phyloP scores from a whole-genome alignment of 805 yeast genomes.

The Barnettozyma californica region DNA sequence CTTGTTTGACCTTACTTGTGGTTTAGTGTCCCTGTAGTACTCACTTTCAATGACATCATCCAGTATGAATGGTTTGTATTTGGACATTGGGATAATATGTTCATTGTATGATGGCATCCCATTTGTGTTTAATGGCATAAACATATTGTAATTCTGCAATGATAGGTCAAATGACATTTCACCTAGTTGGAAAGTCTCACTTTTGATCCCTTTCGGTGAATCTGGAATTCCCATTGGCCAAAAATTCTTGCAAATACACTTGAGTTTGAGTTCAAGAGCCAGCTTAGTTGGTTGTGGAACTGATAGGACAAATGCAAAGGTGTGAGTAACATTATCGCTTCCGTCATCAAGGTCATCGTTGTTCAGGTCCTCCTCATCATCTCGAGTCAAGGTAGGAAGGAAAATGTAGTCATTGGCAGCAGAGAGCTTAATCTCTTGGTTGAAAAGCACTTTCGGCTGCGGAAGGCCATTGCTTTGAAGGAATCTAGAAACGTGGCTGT shows the following conservation, averaged over 20 bases:
- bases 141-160: slow-evolving; percentile 6
- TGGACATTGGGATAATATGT: not conserved
- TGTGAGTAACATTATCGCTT: slow-evolving; percentile 1
- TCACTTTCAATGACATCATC: slow-evolving; percentile 1
- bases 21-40: slow-evolving; percentile 3
- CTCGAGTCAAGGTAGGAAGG: slow-evolving; percentile 7
- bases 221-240: slow-evolving; percentile 2
- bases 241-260: slow-evolving; percentile 4
- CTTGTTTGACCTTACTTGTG: not conserved
- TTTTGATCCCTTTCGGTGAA: not conserved
- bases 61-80: not conserved
- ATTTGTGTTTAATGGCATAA: slow-evolving; percentile 1
- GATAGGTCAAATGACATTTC: slow-evolving; percentile 4
- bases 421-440: slow-evolving; percentile 3
- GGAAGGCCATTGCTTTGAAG: slow-evolving; percentile 4
- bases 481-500: not conserved
- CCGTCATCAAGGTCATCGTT: slow-evolving; percentile 2
- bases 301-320: slow-evolving; percentile 6
- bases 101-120: slow-evolving; percentile 2
- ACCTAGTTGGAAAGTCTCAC: slow-evolving; percentile 6
- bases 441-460: not conserved
- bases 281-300: slow-evolving; percentile 9
- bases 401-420: slow-evolving; percentile 6
- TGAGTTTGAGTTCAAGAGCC: slow-evolving; percentile 6
- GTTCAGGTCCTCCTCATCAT: slow-evolving; percentile 7